Percentiles rank a stretch among this genome's conserved stretches.
Conservation (phyloP, 1,284 basidiomycete genomes). For the Leccinum variabile region DNA sequence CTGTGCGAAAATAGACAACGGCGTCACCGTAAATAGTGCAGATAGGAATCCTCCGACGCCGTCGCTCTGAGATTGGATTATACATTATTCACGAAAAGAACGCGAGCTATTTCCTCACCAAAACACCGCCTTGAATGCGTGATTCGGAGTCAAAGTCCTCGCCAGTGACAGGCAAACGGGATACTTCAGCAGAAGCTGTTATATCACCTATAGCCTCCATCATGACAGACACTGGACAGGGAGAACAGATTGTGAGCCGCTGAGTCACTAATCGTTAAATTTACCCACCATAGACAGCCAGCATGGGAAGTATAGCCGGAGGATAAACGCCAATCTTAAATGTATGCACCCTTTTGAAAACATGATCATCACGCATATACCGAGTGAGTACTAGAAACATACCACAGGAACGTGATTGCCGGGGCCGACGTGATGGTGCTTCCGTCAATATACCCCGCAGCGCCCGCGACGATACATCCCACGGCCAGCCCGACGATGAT, state of each 20-base stretch:
- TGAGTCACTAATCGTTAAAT: background rate
- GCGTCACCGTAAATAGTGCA: constrained; percentile 79
- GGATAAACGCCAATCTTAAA: constrained; percentile 81
- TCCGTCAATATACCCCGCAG: constrained; percentile 72
- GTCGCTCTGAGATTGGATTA: constrained; percentile 51
- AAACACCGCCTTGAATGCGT: constrained; percentile 81
- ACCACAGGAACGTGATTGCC: constrained; percentile 78
- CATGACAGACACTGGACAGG: constrained; percentile 57
- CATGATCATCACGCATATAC: background rate
- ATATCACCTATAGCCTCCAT: constrained; percentile 90
- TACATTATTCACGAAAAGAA: background rate
- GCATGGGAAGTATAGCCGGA: constrained; percentile 80
- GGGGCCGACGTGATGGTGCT: constrained; percentile 65
- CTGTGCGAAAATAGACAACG: constrained; percentile 80
- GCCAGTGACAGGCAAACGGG: constrained; percentile 66
- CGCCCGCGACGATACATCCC: constrained; percentile 78
- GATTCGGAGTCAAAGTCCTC: constrained; percentile 63
- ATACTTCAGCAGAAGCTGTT: constrained; percentile 83
- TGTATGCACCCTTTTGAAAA: constrained; percentile 58
- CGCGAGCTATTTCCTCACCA: constrained; percentile 45
- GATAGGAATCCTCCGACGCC: constrained; percentile 75
- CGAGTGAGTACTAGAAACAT: background rate
- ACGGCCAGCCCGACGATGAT: constrained; percentile 74
- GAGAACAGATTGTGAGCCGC: background rate
- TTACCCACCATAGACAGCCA: constrained; percentile 71